phyloP scores from a whole-genome alignment of 225 moss, liverwort and hornwort genomes.

The Pseudoscleropodium purum region DNA sequence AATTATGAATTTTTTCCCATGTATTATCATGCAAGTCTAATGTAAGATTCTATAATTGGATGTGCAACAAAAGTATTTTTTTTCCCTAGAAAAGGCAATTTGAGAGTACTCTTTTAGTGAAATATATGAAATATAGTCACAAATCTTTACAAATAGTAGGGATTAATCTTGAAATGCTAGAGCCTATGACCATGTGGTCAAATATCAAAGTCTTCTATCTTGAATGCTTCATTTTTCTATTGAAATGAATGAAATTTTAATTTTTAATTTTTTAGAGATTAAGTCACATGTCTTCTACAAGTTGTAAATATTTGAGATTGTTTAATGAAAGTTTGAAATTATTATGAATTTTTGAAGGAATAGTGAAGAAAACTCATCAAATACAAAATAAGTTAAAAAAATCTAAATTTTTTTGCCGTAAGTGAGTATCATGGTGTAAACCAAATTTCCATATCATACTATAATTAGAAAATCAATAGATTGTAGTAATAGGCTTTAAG shows the following conservation, averaged over 20 bases:
- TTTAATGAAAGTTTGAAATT: rapidly evolving
- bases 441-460: background rate
- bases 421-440: background rate
- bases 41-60: background rate
- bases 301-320: rapidly evolving
- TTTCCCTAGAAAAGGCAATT: rapidly evolving
- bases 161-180: rapidly evolving
- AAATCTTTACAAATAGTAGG: background rate
- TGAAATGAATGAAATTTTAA: background rate
- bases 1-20: background rate
- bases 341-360: background rate
- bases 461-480: background rate
- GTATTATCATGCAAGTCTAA: background rate
- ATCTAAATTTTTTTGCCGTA: rapidly evolving
- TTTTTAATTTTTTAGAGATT: background rate
- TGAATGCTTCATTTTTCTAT: background rate
- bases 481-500: background rate
- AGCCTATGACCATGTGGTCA: rapidly evolving
- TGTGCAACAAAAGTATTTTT: background rate
- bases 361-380: background rate
- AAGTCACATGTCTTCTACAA: background rate
- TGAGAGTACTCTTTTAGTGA: background rate
- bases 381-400: background rate
- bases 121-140: background rate
- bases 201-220: background rate